Evolutionary conservation across 1,284 basidiomycete species (phyloP), one percentile per base, ranked within the genome.

Genomic region (Fomitopsis pinicola): DNA sequence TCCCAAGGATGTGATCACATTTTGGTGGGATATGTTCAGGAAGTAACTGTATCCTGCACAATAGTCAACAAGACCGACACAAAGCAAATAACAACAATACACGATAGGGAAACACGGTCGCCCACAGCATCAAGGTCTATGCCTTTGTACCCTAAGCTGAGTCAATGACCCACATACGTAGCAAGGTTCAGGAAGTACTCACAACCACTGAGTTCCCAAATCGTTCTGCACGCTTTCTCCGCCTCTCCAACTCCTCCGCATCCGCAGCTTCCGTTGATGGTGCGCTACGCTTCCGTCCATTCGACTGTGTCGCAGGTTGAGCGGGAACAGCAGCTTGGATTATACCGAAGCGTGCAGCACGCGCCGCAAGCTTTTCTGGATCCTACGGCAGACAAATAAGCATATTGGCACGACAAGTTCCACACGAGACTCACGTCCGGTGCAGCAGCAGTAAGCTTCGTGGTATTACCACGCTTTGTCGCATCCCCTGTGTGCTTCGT

Each of bases 151-250:
- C 30, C 4, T 8, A 33, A 5, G 8, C 30, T 5, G 30, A 33
- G 30, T 33, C 5, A 8, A 8, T 33, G 30, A 33, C 8, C 30
- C 30, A 33, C 5, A 33, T 33, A 33, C 8, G 8, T 33, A 33
- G 5, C 30, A 5, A 33, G 8, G 30, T 5, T 33, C 30, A 33
- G 30, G 30, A 33, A 38, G 36, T 22, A 61, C 66, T 58, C 57
- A 67, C 67, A 10, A 61, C 61, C 0, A 63, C 26, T 8, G 65
- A 50, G n/a, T 62, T 58, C 14, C 75, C 82, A 71, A 89, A 89
- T 22, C 87, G 78, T 68, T 86, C 86, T 44, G 85, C 85, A 9
- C 87, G 77, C 71, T 85, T 89, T 70, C 73, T 80, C 56, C 86
- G 74, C 50, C 78, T 78, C 65, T 86, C 85, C 52, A 76, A 69